Evolutionary conservation across 441 rosid genomes (phyloP), one percentile per base, ranked within the genome.

Genomic region (Capsella rubella): DNA sequence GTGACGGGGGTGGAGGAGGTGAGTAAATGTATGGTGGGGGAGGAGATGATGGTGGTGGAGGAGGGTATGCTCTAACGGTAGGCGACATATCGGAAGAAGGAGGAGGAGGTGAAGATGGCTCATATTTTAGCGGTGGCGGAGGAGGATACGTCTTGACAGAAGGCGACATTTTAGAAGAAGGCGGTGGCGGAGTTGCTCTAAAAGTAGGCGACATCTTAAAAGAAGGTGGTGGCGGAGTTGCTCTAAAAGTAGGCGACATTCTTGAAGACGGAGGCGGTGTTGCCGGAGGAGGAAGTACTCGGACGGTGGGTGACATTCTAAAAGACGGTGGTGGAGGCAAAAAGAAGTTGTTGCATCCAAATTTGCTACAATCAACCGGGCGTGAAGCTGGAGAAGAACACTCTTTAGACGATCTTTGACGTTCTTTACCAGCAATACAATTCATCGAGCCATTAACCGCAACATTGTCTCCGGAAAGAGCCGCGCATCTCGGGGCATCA

Each of bases 331-430:
- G 63, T 0, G 76, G 78, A n/a, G 72, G 73, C 25, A 50, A 62
- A 8, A 57, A 51, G 5, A 52, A 31, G 37, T 69, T 73, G 12
- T 75, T 72, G 5, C 84, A 72, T 4, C 84, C 79, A 53, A 87
- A 82, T 64, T 67, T 80, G 54, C 79, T 81, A 79, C 94, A 89
- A 31, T 87, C 85, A 67, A 82, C 87, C 5, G 87, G 87, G 0
- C 78, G 80, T 2, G 90, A 87, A 1, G 82, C 84, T 31, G 72
- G 55, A 4, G 94, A 85, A 54, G 88, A 82, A 69, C 91, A 89
- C 21, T 83, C 87, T 67, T 29, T 42, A 28, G 78, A 25, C 3
- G 90, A 81, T 79, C 91, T 76, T 76, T 89, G 90, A 31, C 76
- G 62, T 21, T 57, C 62, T 84, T 85, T 84, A 5, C 83, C 86